phyloP scores from a whole-genome alignment of 257 asterid species.

The Asclepias syriaca region DNA sequence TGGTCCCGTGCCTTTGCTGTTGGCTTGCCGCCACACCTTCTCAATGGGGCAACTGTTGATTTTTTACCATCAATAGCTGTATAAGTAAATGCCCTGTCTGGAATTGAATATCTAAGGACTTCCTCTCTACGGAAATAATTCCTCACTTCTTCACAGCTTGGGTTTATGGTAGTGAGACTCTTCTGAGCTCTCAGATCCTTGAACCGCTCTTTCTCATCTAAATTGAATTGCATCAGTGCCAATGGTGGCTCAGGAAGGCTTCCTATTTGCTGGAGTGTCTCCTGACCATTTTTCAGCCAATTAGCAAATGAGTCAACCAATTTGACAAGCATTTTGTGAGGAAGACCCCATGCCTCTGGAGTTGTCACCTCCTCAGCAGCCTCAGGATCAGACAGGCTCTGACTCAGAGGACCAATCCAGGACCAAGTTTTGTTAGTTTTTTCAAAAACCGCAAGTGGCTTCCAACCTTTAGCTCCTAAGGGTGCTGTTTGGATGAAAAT shows the following conservation, averaged over 20 bases:
- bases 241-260: conserved; percentile 89
- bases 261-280: conserved; percentile 93
- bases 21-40: conserved; percentile 99
- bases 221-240: conserved; percentile 61
- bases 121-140: conserved; percentile 85
- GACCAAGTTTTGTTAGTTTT: conserved; percentile 80
- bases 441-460: conserved; percentile 79
- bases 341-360: conserved; percentile 94
- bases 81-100: conserved; percentile 89
- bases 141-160: conserved; percentile 88
- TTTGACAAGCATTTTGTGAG: conserved; percentile 94
- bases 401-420: conserved; percentile 80
- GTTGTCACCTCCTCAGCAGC: conserved; percentile 75
- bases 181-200: conserved; percentile 97
- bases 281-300: conserved; percentile 98
- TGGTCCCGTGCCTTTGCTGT: conserved; percentile 99
- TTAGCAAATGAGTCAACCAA: conserved; percentile 91
- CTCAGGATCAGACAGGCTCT: conserved; percentile 46
- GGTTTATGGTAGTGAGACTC: conserved; percentile 82
- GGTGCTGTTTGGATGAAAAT: conserved; percentile 91
- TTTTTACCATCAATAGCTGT: conserved; percentile 94
- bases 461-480: conserved; percentile 98
- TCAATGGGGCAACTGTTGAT: conserved; percentile 93
- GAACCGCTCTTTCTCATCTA: conserved; percentile 95
- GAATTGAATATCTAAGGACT: conserved; percentile 88